Percentiles rank a stretch among this genome's conserved stretches.
phyloP scores from a whole-genome alignment of 371 early-diverging fungal species.

The Mucor indicus region DNA sequence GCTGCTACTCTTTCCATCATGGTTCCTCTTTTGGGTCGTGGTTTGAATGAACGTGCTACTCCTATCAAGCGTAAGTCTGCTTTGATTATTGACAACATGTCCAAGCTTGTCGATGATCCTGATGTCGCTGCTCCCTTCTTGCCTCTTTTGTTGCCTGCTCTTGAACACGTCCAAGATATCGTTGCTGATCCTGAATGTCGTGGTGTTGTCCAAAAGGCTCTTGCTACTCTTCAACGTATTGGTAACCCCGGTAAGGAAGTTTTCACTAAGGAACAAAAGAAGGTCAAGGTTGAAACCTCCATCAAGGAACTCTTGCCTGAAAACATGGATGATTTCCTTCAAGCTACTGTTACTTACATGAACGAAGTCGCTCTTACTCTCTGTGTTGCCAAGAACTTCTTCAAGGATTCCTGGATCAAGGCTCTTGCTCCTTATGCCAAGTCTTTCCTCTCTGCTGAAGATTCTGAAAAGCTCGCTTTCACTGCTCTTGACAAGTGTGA shows the following conservation, averaged over 20 bases:
- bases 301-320: slow-evolving; percentile 40
- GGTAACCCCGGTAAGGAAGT: slow-evolving; percentile 29
- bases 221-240: slow-evolving; percentile 41
- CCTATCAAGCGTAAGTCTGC: slow-evolving; percentile 77
- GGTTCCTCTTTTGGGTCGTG: slow-evolving; percentile 75
- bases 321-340: slow-evolving; percentile 21
- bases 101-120: slow-evolving; percentile 80
- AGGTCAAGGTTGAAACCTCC: slow-evolving; percentile 38
- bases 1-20: slow-evolving; percentile 80
- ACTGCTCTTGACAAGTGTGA: slow-evolving; percentile 40
- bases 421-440: slow-evolving; percentile 56
- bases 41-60: slow-evolving; percentile 63
- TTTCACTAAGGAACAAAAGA: slow-evolving; percentile 43
- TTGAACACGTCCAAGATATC: slow-evolving; percentile 74
- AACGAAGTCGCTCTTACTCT: slow-evolving; percentile 43
- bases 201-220: slow-evolving; percentile 56
- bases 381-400: slow-evolving; percentile 40
- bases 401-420: slow-evolving; percentile 32
- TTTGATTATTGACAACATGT: slow-evolving; percentile 84
- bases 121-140: slow-evolving; percentile 79
- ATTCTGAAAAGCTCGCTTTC: slow-evolving; percentile 26
- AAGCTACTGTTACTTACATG: slow-evolving; percentile 37
- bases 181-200: slow-evolving; percentile 81
- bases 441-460: slow-evolving; percentile 49
- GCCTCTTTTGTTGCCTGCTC: slow-evolving; percentile 75